Conservation (phyloP, 768 basidiomycete genomes). For the Podaxis carcinomalis region DNA sequence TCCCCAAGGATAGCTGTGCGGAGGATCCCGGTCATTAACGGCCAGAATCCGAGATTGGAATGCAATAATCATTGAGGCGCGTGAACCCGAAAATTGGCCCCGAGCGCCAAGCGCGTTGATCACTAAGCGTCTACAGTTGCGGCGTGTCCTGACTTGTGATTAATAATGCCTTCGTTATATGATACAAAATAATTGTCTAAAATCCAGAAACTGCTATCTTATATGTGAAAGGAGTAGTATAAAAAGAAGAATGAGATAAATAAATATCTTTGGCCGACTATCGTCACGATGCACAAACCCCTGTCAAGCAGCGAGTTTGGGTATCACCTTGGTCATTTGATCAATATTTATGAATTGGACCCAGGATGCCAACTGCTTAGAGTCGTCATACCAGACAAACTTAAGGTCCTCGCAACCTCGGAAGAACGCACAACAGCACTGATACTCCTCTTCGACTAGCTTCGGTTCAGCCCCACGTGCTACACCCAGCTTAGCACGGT, state of each 20-base stretch:
- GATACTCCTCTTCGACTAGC: conserved; percentile 63
- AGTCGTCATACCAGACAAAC: conserved; percentile 69
- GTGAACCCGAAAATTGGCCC: no score
- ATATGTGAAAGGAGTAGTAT: neutral
- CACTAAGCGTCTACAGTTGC: no score
- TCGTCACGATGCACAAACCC: neutral
- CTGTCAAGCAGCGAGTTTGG: conserved; percentile 60
- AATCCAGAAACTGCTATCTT: neutral
- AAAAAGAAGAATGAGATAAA: no score
- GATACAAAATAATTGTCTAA: no score
- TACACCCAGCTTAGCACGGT: conserved; percentile 68
- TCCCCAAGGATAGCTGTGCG: conserved; percentile 17
- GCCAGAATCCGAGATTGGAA: neutral
- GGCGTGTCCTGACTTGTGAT: no score
- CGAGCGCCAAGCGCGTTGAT: no score
- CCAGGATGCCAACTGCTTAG: conserved; percentile 70
- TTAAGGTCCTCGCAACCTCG: conserved; percentile 59
- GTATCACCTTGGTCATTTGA: conserved; percentile 75
- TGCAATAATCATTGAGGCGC: neutral
- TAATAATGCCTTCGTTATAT: no score
- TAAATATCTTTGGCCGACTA: neutral
- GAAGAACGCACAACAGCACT: conserved; percentile 77
- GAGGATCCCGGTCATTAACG: neutral
- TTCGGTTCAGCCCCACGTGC: conserved; percentile 40
- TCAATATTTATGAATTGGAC: conserved; percentile 83